A percentile compares a stretch with the other conserved stretches of the same genome.
Conservation (phyloP, 2,329 filamentous ascomycete species). For the Phaeosphaeria sp. region DNA sequence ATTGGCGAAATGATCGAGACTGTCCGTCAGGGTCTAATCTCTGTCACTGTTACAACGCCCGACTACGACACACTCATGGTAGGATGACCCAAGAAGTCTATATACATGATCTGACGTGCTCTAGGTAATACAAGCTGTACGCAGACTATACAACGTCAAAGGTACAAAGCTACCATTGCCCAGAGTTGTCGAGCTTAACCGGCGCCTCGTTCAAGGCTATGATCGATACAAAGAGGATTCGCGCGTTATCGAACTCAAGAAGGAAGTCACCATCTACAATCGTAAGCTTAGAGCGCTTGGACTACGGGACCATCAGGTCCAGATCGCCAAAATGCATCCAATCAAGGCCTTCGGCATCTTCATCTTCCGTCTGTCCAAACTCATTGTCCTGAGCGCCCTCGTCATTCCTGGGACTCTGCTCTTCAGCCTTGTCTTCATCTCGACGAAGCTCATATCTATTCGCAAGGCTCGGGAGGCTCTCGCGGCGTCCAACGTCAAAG, state of each 20-base stretch:
- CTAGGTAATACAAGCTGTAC: conserved; percentile 86
- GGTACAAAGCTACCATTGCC: conserved; percentile 92
- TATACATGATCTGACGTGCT: conserved; percentile 35
- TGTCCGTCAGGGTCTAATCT: conserved; percentile 82
- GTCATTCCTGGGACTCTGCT: conserved; percentile 86
- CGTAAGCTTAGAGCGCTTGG: conserved; percentile 83
- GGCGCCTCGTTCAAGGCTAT: conserved; percentile 88
- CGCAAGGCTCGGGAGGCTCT: conserved; percentile 49
- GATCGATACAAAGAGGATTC: conserved; percentile 90
- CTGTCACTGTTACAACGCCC: conserved; percentile 89
- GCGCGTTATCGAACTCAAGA: conserved; percentile 77
- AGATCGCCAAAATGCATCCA: conserved; percentile 85
- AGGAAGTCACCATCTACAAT: conserved; percentile 84
- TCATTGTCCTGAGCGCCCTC: conserved; percentile 76
- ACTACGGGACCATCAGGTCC: conserved; percentile 91
- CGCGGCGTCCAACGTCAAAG: conserved; percentile 50
- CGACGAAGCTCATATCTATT: conserved; percentile 46
- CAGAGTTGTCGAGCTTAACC: conserved; percentile 92
- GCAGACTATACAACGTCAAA: conserved; percentile 91
- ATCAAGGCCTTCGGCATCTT: conserved; percentile 77
- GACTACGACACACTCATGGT: conserved; percentile 96
- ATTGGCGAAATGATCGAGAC: conserved; percentile 85
- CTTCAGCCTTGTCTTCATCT: conserved; percentile 65
- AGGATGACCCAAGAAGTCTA: conserved; percentile 3
- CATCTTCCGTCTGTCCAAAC: conserved; percentile 80